These are phyloP conservation scores for Scleroderma citrinum DNA, from an alignment of 768 basidiomycete species.

Conservation along the genomic window DNA sequence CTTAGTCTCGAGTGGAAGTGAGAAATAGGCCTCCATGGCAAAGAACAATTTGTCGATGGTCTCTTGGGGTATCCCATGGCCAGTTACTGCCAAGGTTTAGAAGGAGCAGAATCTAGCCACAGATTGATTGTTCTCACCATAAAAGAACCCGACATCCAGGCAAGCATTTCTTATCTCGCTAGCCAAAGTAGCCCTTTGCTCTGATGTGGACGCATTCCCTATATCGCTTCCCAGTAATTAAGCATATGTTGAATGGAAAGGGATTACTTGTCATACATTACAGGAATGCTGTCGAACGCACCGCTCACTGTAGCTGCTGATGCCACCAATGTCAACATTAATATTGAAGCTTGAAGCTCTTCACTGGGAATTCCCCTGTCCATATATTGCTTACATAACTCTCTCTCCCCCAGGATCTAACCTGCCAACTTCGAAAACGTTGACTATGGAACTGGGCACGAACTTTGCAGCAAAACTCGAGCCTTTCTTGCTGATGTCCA, in stretches of 20 bases:
- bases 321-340: too few relatives aligned
- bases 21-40: slow-evolving; percentile 59
- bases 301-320: slow-evolving; percentile 11
- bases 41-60: slow-evolving; percentile 41
- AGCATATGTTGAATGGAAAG: too few relatives aligned
- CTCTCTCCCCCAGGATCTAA: too few relatives aligned
- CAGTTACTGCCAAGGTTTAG: slow-evolving; percentile 45
- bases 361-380: too few relatives aligned
- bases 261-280: slow-evolving; percentile 12
- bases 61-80: slow-evolving; percentile 64
- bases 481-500: slow-evolving; percentile 87
- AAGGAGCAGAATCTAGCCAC: neutral
- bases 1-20: slow-evolving; percentile 55
- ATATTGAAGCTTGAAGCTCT: too few relatives aligned
- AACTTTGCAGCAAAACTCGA: slow-evolving; percentile 70
- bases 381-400: too few relatives aligned
- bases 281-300: slow-evolving; percentile 20
- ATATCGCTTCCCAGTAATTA: slow-evolving; percentile 14
- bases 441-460: slow-evolving; percentile 54
- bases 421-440: neutral
- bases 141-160: slow-evolving; percentile 59
- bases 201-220: slow-evolving; percentile 11
- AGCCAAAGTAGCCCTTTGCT: slow-evolving; percentile 43
- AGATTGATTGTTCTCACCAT: neutral
- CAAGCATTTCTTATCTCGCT: slow-evolving; percentile 65